These are phyloP conservation scores for Colletotrichum zoysiae DNA, from an alignment of 2,329 filamentous ascomycete species.

Conservation along the genomic window DNA sequence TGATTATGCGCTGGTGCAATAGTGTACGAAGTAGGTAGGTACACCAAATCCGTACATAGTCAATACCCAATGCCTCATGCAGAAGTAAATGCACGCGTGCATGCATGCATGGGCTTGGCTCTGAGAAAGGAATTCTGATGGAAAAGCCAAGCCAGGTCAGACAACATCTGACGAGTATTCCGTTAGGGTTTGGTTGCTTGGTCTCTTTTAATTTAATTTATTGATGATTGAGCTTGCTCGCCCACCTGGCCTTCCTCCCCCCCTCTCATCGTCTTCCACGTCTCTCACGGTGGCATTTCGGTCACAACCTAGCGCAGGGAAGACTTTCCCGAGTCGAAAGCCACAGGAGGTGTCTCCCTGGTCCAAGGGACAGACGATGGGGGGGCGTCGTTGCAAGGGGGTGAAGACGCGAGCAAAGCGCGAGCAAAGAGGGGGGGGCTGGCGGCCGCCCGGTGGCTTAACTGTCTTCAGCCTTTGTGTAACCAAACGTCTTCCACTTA, in stretches of 20 bases:
- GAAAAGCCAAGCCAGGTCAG: background rate
- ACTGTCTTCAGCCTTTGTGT: constrained; percentile 31
- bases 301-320: constrained; percentile 16
- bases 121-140: background rate
- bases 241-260: background rate
- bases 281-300: constrained; percentile 6
- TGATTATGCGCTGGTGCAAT: background rate
- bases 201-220: background rate
- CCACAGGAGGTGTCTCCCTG: constrained; percentile 21
- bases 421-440: background rate
- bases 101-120: background rate
- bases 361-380: constrained; percentile 26
- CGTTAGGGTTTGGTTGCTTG: background rate
- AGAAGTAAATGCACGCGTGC: background rate
- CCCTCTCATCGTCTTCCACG: too few species aligned
- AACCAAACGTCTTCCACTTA: constrained; percentile 5
- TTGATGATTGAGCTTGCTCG: background rate
- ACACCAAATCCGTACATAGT: background rate
- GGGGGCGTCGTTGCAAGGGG: constrained; percentile 34
- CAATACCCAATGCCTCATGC: background rate
- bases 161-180: background rate
- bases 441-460: constrained; percentile 37
- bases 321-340: constrained; percentile 14
- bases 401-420: constrained; percentile 34
- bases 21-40: too few species aligned